Evolutionary conservation across 768 basidiomycete genomes (phyloP).

Genomic region (Agaricus subrufescens): DNA sequence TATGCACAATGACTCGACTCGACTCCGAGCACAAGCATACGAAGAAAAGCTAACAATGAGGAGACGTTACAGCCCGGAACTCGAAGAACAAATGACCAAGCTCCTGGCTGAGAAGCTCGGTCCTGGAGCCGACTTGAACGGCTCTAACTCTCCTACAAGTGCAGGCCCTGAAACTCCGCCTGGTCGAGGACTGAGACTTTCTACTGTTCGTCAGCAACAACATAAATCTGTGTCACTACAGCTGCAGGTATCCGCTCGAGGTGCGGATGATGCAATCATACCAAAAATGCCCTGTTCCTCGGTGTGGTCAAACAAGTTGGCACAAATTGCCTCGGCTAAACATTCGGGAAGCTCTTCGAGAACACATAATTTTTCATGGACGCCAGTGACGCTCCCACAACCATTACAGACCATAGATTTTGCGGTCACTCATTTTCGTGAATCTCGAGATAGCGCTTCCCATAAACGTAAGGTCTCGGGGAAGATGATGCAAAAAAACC

Average conservation of each 20-base stretch:
- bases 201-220: not conserved
- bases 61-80: conserved; percentile 8
- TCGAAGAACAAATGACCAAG: conserved; percentile 16
- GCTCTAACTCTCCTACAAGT: conserved; percentile 10
- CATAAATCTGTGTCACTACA: not conserved
- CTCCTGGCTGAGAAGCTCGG: conserved; percentile 13
- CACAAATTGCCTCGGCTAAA: not conserved
- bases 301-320: too few relatives aligned
- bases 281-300: not conserved
- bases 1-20: conserved; percentile 39
- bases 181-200: not conserved
- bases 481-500: too few relatives aligned
- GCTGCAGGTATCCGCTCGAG: not conserved
- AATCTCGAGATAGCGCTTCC: too few relatives aligned
- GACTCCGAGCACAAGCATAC: conserved; percentile 38
- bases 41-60: conserved; percentile 33
- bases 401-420: too few relatives aligned
- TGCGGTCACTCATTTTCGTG: too few relatives aligned
- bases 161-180: not conserved
- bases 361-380: too few relatives aligned
- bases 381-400: too few relatives aligned
- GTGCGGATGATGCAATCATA: not conserved
- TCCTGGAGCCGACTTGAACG: not conserved
- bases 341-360: not conserved
- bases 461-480: too few relatives aligned